Evolutionary conservation across 352 stramenopile species (phyloP).

Genomic region (Halophytophthora batemanensis): DNA sequence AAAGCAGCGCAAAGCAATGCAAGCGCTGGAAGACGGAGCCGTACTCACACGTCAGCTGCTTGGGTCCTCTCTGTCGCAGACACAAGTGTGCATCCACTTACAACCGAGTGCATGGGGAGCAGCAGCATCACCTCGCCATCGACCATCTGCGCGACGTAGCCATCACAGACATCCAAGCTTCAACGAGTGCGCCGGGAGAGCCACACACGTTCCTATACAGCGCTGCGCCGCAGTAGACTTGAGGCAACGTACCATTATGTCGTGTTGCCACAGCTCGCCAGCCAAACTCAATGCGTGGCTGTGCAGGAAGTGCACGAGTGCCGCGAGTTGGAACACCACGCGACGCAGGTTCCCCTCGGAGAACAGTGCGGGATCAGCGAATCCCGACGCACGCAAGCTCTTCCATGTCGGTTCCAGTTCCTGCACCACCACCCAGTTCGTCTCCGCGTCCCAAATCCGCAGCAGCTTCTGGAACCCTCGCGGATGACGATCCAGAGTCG

Average conservation of each 20-base stretch:
- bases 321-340: conserved; percentile 48
- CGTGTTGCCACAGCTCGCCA: conserved; percentile 44
- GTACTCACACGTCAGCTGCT: conserved; percentile 43
- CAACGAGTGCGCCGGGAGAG: background rate
- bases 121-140: conserved; percentile 39
- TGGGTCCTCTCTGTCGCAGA: conserved; percentile 33
- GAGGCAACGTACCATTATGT: conserved; percentile 38
- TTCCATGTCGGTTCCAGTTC: conserved; percentile 36
- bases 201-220: background rate
- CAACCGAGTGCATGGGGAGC: conserved; percentile 34
- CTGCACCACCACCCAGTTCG: conserved; percentile 57
- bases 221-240: background rate
- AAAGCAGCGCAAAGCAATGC: background rate
- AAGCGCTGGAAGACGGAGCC: background rate
- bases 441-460: conserved; percentile 46
- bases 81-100: conserved; percentile 51
- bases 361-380: conserved; percentile 22
- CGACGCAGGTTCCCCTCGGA: conserved; percentile 42
- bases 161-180: conserved; percentile 12
- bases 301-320: conserved; percentile 62
- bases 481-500: conserved; percentile 26
- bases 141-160: conserved; percentile 26
- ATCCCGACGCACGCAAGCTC: conserved; percentile 17
- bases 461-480: conserved; percentile 44
- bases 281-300: conserved; percentile 43